Percentiles rank a stretch among this genome's conserved stretches.
Evolutionary conservation across 257 asterid genomes (phyloP).

Genomic region (Scutellaria minor): DNA sequence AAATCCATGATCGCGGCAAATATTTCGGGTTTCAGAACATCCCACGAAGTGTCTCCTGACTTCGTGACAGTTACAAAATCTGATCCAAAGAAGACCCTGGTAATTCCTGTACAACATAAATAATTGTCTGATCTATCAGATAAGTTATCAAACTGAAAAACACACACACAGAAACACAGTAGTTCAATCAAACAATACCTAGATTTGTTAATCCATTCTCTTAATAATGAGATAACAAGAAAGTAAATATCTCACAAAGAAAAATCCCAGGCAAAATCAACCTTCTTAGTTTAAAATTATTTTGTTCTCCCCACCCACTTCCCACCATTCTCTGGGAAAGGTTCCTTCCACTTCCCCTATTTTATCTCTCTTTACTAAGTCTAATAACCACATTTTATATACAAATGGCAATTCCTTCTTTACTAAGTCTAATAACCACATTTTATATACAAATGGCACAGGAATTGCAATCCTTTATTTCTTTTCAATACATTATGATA

Average conservation of each 20-base stretch:
- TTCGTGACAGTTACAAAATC: conserved; percentile 81
- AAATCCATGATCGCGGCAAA: conserved; percentile 89
- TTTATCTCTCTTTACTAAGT: too few relatives aligned
- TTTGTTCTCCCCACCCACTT: too few relatives aligned
- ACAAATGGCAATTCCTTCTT: too few relatives aligned
- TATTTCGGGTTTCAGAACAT: conserved; percentile 77
- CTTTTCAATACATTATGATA: too few relatives aligned
- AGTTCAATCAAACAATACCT: background rate
- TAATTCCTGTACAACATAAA: conserved; percentile 53
- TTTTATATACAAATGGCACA: too few relatives aligned
- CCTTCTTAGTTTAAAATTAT: too few relatives aligned
- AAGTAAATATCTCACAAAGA: background rate
- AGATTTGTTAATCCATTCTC: background rate
- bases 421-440: too few relatives aligned
- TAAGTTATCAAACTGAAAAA: background rate
- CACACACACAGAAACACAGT: background rate
- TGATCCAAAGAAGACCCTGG: conserved; percentile 85
- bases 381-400: too few relatives aligned
- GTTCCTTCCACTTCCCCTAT: too few relatives aligned
- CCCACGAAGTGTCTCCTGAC: conserved; percentile 79
- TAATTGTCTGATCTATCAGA: background rate
- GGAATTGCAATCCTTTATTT: too few relatives aligned
- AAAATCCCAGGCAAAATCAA: conserved; percentile 3
- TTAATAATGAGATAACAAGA: background rate
- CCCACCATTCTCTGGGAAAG: too few relatives aligned